phyloP scores from a whole-genome alignment of 2,329 filamentous ascomycete species.

The Diaporthe sp. region DNA sequence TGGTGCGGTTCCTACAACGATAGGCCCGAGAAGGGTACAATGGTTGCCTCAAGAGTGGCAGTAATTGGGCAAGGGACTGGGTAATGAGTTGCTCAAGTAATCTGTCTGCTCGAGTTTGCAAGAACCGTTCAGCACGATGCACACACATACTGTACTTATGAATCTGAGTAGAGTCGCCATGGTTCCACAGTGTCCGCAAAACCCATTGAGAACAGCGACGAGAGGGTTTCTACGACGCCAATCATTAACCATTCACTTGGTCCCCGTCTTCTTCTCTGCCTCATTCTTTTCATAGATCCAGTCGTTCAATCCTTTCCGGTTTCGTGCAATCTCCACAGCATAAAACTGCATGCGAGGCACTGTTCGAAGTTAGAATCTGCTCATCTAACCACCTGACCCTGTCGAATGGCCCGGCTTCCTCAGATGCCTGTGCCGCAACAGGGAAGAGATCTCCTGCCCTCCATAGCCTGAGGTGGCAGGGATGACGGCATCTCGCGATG shows the following conservation, averaged over 20 bases:
- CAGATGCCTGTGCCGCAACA: too few species aligned
- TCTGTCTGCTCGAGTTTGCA: not conserved
- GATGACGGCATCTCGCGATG: not conserved
- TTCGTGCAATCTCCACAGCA: slow-evolving; percentile 83
- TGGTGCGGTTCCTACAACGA: too few species aligned
- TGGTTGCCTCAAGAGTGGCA: too few species aligned
- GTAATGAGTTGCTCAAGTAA: not conserved
- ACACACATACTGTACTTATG: not conserved
- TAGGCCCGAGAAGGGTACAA: too few species aligned
- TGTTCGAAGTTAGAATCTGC: slow-evolving; percentile 47
- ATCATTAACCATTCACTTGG: slow-evolving; percentile 41
- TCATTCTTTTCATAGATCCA: slow-evolving; percentile 94
- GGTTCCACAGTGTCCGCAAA: not conserved
- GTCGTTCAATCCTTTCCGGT: slow-evolving; percentile 91
- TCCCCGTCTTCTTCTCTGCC: slow-evolving; percentile 66
- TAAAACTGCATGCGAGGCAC: slow-evolving; percentile 83
- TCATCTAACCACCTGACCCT: not conserved
- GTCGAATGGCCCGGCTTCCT: not conserved
- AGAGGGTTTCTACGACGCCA: not conserved
- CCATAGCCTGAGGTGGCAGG: not conserved
- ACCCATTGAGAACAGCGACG: not conserved
- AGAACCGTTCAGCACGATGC: not conserved
- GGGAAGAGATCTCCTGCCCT: too few species aligned
- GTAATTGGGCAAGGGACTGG: not conserved
- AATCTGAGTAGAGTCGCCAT: not conserved